These are phyloP conservation scores for Emergomyces orientalis DNA, from an alignment of 2,329 filamentous ascomycete genomes.

Conservation along the genomic window DNA sequence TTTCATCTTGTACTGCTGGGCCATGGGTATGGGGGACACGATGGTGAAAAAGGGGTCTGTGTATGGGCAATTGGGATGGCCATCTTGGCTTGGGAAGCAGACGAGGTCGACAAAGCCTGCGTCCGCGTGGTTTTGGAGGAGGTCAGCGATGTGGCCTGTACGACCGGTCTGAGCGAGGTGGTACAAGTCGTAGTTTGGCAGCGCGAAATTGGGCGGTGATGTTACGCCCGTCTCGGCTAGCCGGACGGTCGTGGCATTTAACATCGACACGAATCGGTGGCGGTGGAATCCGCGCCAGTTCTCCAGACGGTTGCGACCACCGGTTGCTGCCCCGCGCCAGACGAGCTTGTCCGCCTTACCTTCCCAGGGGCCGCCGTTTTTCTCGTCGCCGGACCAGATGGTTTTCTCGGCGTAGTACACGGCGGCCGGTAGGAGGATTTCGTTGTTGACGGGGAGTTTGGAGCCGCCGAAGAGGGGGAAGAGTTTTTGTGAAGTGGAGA, in stretches of 20 bases:
- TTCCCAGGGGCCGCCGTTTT: slow-evolving; percentile 34
- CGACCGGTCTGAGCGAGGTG: slow-evolving; percentile 23
- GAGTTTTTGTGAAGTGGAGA: slow-evolving; percentile 35
- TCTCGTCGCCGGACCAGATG: slow-evolving; percentile 34
- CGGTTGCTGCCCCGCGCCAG: slow-evolving; percentile 43
- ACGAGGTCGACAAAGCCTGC: slow-evolving; percentile 37
- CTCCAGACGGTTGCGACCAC: slow-evolving; percentile 37
- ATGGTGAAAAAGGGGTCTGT: slow-evolving; percentile 34
- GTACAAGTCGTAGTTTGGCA: slow-evolving; percentile 36
- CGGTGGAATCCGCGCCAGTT: slow-evolving; percentile 68
- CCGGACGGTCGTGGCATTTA: slow-evolving; percentile 53
- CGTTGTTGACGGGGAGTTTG: slow-evolving; percentile 44
- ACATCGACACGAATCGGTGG: slow-evolving; percentile 65
- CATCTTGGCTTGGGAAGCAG: slow-evolving; percentile 32
- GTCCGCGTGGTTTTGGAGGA: slow-evolving; percentile 34
- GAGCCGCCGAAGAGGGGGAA: slow-evolving; percentile 44
- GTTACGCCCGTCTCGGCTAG: slow-evolving; percentile 38
- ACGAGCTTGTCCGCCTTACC: slow-evolving; percentile 34
- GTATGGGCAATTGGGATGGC: slow-evolving; percentile 38
- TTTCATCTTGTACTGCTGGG: slow-evolving; percentile 47
- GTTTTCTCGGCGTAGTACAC: slow-evolving; percentile 42
- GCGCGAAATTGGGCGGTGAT: slow-evolving; percentile 18
- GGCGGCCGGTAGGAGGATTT: slow-evolving; percentile 43
- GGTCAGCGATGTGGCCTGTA: slow-evolving; percentile 29
- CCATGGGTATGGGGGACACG: slow-evolving; percentile 22